Evolutionary conservation across 441 rosid species (phyloP).

Genomic region (Aquilaria agallochum): DNA sequence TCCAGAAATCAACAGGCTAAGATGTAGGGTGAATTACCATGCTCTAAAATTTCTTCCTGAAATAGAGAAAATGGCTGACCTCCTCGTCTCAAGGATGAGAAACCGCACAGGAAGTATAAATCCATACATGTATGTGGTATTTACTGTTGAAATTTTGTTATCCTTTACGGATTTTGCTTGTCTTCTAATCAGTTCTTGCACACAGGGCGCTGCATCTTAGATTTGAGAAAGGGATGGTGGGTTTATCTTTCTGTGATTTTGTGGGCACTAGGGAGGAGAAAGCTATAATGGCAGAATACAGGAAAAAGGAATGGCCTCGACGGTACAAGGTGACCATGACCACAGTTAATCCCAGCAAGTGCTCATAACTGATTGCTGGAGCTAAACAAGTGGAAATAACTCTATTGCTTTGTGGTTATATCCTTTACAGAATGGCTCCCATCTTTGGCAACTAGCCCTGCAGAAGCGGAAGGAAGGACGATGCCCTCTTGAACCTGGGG

Average conservation of each 20-base stretch:
- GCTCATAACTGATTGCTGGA: too few species aligned
- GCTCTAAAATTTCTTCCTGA: conserved; percentile 94
- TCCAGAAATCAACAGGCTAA: conserved; percentile 89
- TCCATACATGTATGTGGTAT: conserved; percentile 75
- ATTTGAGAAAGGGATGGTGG: conserved; percentile 99
- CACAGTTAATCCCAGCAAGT: too few species aligned
- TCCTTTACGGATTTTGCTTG: conserved; percentile 3
- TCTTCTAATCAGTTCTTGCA: conserved; percentile 16
- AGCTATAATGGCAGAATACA: conserved; percentile 85
- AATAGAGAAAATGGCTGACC: conserved; percentile 90
- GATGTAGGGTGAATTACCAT: conserved; percentile 99
- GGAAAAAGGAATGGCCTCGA: conserved; percentile 98
- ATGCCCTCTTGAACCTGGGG: conserved; percentile 99
- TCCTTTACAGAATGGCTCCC: conserved; percentile 84
- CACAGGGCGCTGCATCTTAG: conserved; percentile 99
- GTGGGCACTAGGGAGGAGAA: conserved; percentile 99
- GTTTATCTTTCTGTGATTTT: conserved; percentile 93
- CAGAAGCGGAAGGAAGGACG: conserved; percentile 98
- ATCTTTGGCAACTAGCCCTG: conserved; percentile 91
- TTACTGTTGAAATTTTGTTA: conserved; percentile 18
- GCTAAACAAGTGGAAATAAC: too few species aligned
- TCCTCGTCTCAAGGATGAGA: conserved; percentile 86
- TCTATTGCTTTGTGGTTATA: conserved; percentile 14
- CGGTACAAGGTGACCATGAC: conserved; percentile 70
- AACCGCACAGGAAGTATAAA: conserved; percentile 85